A percentile compares a stretch with the other conserved stretches of the same genome.
These are phyloP conservation scores for Pleurostoma richardsiae DNA, from an alignment of 2,329 filamentous ascomycete species.

Conservation along the genomic window DNA sequence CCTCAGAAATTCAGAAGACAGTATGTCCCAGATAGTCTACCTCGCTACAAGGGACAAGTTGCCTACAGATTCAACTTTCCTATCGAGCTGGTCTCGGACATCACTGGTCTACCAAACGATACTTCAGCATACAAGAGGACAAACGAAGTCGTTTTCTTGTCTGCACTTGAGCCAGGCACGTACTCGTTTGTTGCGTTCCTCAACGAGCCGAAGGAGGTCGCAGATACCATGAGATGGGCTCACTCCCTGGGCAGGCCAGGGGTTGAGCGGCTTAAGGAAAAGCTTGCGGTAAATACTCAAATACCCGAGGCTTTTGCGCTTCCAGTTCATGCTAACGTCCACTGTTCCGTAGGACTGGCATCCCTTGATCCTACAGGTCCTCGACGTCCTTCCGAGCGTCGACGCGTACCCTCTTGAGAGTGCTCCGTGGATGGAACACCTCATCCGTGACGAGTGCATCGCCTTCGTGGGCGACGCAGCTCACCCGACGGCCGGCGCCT, in stretches of 20 bases:
- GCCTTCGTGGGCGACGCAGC: constrained; percentile 10
- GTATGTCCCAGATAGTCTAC: constrained; percentile 2
- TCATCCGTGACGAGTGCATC: constrained; percentile 4
- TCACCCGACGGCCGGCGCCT: constrained; percentile 8
- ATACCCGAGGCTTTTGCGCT: too few relatives aligned
- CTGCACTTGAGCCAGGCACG: constrained; percentile 3
- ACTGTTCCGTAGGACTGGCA: constrained; percentile 1
- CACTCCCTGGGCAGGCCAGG: constrained; percentile 5
- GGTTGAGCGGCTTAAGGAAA: constrained; percentile 6
- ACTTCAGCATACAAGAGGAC: constrained; percentile 3
- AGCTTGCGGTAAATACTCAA: neutral
- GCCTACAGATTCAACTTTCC: constrained; percentile 6
- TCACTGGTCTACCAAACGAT: constrained; percentile 6
- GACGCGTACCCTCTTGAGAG: constrained; percentile 8
- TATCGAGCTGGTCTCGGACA: neutral
- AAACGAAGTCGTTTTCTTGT: constrained; percentile 6
- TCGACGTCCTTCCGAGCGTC: constrained; percentile 4
- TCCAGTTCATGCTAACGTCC: too few relatives aligned
- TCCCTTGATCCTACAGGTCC: constrained; percentile 3
- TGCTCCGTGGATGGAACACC: constrained; percentile 5
- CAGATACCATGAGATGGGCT: constrained; percentile 5
- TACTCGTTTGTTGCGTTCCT: constrained; percentile 6
- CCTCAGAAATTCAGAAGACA: constrained; percentile 5
- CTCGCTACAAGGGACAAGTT: constrained; percentile 5
- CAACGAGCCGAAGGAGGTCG: constrained; percentile 3